Evolutionary conservation across 1,139 yeast species (phyloP).

Genomic region (Blastobotrys ciferrii): DNA sequence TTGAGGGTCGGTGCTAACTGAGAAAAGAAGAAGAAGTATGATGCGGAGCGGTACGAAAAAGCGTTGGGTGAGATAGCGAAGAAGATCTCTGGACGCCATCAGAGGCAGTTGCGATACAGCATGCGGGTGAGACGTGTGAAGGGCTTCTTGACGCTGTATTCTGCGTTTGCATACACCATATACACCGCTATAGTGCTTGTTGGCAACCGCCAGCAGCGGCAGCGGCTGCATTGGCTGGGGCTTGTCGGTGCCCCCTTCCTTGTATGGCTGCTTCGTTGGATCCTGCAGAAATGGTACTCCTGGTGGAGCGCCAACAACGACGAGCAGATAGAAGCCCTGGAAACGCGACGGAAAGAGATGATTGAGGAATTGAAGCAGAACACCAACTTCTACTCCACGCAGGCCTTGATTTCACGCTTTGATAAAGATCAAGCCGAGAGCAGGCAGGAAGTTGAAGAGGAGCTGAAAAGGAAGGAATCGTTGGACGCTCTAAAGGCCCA

Average conservation of each 20-base stretch:
- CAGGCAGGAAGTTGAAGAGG: slow-evolving; percentile 22
- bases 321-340: slow-evolving; percentile 42
- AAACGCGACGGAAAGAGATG: slow-evolving; percentile 55
- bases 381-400: slow-evolving; percentile 77
- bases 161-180: slow-evolving; percentile 28
- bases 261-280: slow-evolving; percentile 26
- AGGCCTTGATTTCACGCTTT: slow-evolving; percentile 66
- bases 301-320: slow-evolving; percentile 27
- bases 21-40: slow-evolving; percentile 7
- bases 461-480: background rate
- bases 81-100: slow-evolving; percentile 29
- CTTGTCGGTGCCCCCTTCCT: slow-evolving; percentile 24
- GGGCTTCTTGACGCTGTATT: slow-evolving; percentile 32
- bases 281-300: slow-evolving; percentile 23
- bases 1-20: background rate
- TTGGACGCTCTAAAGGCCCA: background rate
- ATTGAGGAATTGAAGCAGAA: slow-evolving; percentile 72
- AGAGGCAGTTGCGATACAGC: slow-evolving; percentile 24
- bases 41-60: slow-evolving; percentile 31
- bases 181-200: slow-evolving; percentile 25
- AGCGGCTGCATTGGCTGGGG: slow-evolving; percentile 15
- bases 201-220: slow-evolving; percentile 15
- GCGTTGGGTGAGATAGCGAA: slow-evolving; percentile 32
- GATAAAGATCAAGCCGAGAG: slow-evolving; percentile 26
- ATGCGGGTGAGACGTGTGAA: slow-evolving; percentile 30